Evolutionary conservation across 1,139 yeast genomes (phyloP), one percentile per base, ranked within the genome.

Genomic region (Yamadazyma blattariae): DNA sequence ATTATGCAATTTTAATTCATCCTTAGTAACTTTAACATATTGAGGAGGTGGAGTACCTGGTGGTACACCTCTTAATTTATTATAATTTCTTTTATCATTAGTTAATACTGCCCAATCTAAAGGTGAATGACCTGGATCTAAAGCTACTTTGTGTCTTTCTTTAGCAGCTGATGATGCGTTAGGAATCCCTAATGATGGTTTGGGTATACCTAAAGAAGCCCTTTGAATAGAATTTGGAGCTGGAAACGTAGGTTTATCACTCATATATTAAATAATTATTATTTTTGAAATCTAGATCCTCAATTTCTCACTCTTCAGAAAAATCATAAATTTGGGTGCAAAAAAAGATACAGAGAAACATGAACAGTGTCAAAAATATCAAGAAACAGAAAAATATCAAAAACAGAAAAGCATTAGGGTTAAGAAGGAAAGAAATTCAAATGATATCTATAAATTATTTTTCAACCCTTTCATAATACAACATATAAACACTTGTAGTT

Each of bases 61-160:
- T 2, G 60, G 59, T 3, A 68, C 67, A 3, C 76, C 76, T 30
- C 76, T 53, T 17, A 70, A 56, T 23, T 52, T 44, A 38, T 54
- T 53, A 27, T 48, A 50, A 7, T 56, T 50, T 7, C 47, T 40
- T 7, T 45, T 30, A 9, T 47, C 55, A 16, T 61, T 55, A 39
- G 78, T 80, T 27, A 79, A 56, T 9, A 68, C 59, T 9, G 92
- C 95, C 96, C 96, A 87, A 54, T 87, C 95, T 38, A 87, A 59
- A 0, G 95, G 92, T 1, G 95, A 87, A 52, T 80, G 88, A 0
- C 95, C 95, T 0, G 94, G 95, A 31, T 73, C 66, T 10, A 87
- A 64, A 1, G 61, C 71, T 1, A 86, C 90, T 47, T 86, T 86
- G 22, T 40, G 45, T 33, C 50, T 40, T 20, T 35, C 41, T 40